Evolutionary conservation across 192 early-diverging fungal genomes (phyloP).

Genomic region (Dispira parvispora): DNA sequence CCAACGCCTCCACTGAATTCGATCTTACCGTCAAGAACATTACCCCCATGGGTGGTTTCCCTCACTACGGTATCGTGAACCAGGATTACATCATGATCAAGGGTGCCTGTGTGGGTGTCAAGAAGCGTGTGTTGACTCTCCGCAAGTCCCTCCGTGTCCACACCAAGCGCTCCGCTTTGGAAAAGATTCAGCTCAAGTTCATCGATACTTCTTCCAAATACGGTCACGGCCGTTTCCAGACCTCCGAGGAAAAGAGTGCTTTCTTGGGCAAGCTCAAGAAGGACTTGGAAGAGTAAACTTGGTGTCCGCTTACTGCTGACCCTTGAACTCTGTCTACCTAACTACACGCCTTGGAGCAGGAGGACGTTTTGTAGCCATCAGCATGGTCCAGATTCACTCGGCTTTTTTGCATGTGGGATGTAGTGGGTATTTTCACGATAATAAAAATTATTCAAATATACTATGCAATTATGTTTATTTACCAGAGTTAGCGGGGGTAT

Average conservation of each 20-base stretch:
- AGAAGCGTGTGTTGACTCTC: constrained; percentile 93
- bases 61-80: constrained; percentile 96
- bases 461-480: too few relatives aligned
- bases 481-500: too few relatives aligned
- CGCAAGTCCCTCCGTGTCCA: constrained; percentile 95
- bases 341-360: too few relatives aligned
- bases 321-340: too few relatives aligned
- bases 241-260: constrained; percentile 81
- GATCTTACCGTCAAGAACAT: constrained; percentile 91
- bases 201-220: constrained; percentile 99
- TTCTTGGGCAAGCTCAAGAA: constrained; percentile 89
- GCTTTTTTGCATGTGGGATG: too few relatives aligned
- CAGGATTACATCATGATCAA: constrained; percentile 99
- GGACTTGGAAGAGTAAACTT: constrained; percentile 21
- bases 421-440: too few relatives aligned
- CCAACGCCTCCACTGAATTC: constrained; percentile 85
- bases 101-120: constrained; percentile 90
- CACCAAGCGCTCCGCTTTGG: constrained; percentile 90
- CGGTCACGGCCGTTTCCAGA: constrained; percentile 99
- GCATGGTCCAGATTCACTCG: too few relatives aligned
- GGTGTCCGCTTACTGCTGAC: too few relatives aligned
- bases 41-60: constrained; percentile 98
- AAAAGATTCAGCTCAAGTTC: constrained; percentile 95
- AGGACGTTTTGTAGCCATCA: too few relatives aligned
- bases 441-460: too few relatives aligned